Evolutionary conservation across 2,329 filamentous ascomycete genomes (phyloP), one percentile per base, ranked within the genome.

Genomic region (Pyricularia sp.): DNA sequence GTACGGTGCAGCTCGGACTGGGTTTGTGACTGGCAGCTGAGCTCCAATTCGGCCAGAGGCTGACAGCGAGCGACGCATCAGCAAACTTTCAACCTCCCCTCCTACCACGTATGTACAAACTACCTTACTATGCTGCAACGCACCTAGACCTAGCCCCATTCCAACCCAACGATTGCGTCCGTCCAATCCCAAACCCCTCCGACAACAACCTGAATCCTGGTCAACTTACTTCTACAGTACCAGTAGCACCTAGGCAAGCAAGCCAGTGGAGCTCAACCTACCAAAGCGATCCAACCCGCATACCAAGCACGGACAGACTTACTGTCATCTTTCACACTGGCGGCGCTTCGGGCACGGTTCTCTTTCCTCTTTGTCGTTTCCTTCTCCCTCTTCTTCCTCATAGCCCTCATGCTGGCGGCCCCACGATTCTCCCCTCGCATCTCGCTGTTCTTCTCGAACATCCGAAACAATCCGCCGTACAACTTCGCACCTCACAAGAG

Each of bases 331-430:
- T 72, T 74, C 76, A 81, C 74, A 73, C 78, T 83, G 81, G 81
- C 79, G 75, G 72, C 75, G 69, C 70, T 72, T 72, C 69, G 68
- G 70, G 68, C 65, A 50, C 69, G 71, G 68, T 71, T 74, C 68
- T 65, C 70, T 61, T 72, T 76, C 76, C 76, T 84, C 76, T 76
- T 85, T 70, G 72, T 86, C 75, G 78, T 86, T 72, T 78, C 83
- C 74, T 76, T 88, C 74, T 72, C 88, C 73, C 78, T 90, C 75
- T 83, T 91, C 77, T 75, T 86, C 75, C 78, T 79, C 71, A 78
- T 84, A 68, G 75, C 81, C 80, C 81, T 85, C 85, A 90, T 86
- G 76, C 87, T 92, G 90, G 89, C 90, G 83, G 81, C 85, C 76
- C 82, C 85, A 78, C 83, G 87, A 77, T 80, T 86, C 73, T 78